Evolutionary conservation across 2,329 filamentous ascomycete genomes (phyloP).

Genomic region (Trichoderma simmonsii): DNA sequence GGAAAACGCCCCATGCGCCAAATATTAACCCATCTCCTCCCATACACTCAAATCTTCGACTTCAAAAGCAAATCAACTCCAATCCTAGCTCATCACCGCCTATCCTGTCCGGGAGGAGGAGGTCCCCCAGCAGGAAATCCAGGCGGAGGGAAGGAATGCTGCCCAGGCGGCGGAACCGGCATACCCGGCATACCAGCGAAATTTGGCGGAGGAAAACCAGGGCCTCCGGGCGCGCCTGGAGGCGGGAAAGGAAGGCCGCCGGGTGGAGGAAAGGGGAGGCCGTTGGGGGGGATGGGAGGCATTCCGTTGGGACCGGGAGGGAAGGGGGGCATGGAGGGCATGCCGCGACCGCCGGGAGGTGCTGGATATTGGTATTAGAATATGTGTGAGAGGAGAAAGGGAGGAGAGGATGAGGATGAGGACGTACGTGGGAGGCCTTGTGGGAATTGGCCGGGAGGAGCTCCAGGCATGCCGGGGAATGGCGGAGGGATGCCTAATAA

Average conservation of each 20-base stretch:
- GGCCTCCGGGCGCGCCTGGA: constrained; percentile 28
- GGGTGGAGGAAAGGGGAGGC: constrained; percentile 44
- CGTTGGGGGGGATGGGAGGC: constrained; percentile 33
- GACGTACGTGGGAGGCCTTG: constrained; percentile 53
- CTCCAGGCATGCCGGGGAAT: constrained; percentile 51
- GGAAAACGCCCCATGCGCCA: constrained; percentile 34
- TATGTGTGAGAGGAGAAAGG: too few species aligned
- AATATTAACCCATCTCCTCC: not conserved
- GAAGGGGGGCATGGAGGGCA: constrained; percentile 46
- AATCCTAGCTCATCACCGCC: constrained; percentile 30
- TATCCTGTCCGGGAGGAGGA: constrained; percentile 39
- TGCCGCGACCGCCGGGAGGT: constrained; percentile 48
- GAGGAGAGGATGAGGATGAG: too few species aligned
- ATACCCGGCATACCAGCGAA: constrained; percentile 37
- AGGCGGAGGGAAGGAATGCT: constrained; percentile 41
- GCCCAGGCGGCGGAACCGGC: constrained; percentile 34
- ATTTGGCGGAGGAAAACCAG: constrained; percentile 27
- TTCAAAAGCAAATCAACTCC: too few species aligned
- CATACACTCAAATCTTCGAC: not conserved
- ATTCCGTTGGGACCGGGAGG: constrained; percentile 38
- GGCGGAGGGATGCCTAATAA: constrained; percentile 54
- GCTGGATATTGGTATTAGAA: constrained; percentile 34
- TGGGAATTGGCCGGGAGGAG: constrained; percentile 39
- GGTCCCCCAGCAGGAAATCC: constrained; percentile 37
- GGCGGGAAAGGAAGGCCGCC: constrained; percentile 28